Base-by-base conservation (phyloP, 2,329 filamentous ascomycete species). In the Aspergillus sp. region DNA sequence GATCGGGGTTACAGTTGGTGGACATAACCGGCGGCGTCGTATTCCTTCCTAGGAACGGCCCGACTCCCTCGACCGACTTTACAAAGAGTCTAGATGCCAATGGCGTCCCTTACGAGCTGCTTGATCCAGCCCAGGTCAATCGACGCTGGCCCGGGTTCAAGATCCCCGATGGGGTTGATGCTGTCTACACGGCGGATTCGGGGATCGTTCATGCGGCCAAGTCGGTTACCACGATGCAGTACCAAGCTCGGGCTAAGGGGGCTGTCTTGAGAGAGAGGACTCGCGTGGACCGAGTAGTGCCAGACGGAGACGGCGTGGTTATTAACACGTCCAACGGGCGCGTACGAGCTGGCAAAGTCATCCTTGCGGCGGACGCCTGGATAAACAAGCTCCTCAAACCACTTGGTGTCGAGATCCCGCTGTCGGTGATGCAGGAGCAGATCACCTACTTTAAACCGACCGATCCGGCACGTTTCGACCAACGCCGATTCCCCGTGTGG, bases 391-490 rank as follows among this genome's bases (percentile, higher is more conserved):
- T 51, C 4, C 44, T 53, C 11, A 35, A 25, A 0, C 47, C 46
- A 8, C 41, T 53, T 3, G 34, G 24, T 1, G 25, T 33, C 7
- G 35, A 51, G 8, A 52, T 52, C 22, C 49, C 49, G 1, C 24
- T 51, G 3, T 33, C 42, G 1, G 37, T 45, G 3, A 51, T 49
- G 44, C 48, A 52, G 24, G 49, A 52, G 24, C 48, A 52, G 30
- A 42, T 52, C 2, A 53, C 49, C 12, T 51, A 52, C 34, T 52
- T 39, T 31, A 53, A 53, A 12, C 49, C 49, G 4, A 36, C 40
- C 2, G 32, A 48, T 7, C 11, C 40, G 4, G 33, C 30, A 3
- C 15, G 15, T 5, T 51, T 41, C 22, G 34, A 47, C 2, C 25
- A 42, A 1, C 26, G 35, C 3, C 36, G 28, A 1, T 51, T 51